Conservation (phyloP, 2,329 filamentous ascomycete genomes). For the Penicillium psychrosexuale region DNA sequence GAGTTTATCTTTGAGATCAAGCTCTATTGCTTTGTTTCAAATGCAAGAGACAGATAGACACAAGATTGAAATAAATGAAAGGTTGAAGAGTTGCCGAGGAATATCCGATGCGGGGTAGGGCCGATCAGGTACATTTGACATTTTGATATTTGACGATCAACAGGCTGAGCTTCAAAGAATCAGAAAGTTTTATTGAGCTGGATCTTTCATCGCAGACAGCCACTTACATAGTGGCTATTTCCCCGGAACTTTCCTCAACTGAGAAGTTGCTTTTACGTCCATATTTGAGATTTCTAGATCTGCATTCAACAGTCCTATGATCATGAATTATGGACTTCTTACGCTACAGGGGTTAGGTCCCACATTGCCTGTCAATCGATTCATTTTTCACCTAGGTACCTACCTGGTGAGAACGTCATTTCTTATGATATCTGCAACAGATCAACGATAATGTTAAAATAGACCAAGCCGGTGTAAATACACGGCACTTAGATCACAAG, state of each 20-base stretch:
- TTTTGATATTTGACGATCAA: background rate
- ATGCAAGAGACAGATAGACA: background rate
- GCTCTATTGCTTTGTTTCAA: background rate
- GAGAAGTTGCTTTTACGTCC: background rate
- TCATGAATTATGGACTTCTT: background rate
- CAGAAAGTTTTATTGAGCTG: background rate
- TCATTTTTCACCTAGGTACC: background rate
- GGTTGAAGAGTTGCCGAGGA: background rate
- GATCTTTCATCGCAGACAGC: background rate
- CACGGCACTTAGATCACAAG: slow-evolving; percentile 34
- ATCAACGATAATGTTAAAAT: background rate
- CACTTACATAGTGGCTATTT: background rate
- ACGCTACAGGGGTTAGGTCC: background rate
- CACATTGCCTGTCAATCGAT: background rate
- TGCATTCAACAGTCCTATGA: background rate
- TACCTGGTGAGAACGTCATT: background rate
- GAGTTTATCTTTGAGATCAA: background rate
- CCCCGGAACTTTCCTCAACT: background rate
- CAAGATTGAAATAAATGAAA: background rate
- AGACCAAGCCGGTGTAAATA: background rate
- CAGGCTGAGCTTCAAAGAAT: background rate
- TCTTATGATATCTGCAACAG: background rate
- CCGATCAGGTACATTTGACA: background rate
- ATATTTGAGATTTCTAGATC: background rate
- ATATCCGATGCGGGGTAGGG: background rate